Conservation (phyloP, 805 yeast genomes). For the Candida piceae region DNA sequence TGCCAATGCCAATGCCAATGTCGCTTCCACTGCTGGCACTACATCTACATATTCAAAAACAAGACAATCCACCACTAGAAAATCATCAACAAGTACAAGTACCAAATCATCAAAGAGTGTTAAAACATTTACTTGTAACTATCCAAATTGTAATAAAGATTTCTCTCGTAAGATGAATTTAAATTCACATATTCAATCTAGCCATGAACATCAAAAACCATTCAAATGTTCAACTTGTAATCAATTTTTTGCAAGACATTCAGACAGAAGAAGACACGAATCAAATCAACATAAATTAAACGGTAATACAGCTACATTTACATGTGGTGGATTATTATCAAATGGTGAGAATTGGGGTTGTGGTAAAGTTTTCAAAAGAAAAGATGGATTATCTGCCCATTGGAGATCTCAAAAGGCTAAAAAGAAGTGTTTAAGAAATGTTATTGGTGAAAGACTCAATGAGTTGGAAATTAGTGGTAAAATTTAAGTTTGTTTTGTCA, state of each 20-base stretch:
- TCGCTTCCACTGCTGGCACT: neutral
- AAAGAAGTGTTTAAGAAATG: slow-evolving; percentile 26
- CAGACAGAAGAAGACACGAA: slow-evolving; percentile 32
- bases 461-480: slow-evolving; percentile 9
- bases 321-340: slow-evolving; percentile 27
- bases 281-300: slow-evolving; percentile 27
- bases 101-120: slow-evolving; percentile 2
- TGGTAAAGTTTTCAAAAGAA: slow-evolving; percentile 30
- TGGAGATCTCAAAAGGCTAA: slow-evolving; percentile 33
- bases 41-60: neutral
- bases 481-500: slow-evolving; percentile 1
- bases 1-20: neutral
- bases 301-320: slow-evolving; percentile 12
- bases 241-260: slow-evolving; percentile 30
- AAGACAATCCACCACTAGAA: neutral
- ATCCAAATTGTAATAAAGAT: slow-evolving; percentile 25
- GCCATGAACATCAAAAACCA: slow-evolving; percentile 31
- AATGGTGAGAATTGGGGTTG: slow-evolving; percentile 32
- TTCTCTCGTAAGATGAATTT: slow-evolving; percentile 32
- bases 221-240: slow-evolving; percentile 27
- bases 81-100: neutral
- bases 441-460: neutral
- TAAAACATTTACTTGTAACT: slow-evolving; percentile 22
- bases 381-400: slow-evolving; percentile 33
- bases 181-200: slow-evolving; percentile 30